Percentiles rank a stretch among this genome's conserved stretches.
These are phyloP conservation scores for Claviceps sp. DNA, from an alignment of 2,329 filamentous ascomycete species.

Conservation along the genomic window DNA sequence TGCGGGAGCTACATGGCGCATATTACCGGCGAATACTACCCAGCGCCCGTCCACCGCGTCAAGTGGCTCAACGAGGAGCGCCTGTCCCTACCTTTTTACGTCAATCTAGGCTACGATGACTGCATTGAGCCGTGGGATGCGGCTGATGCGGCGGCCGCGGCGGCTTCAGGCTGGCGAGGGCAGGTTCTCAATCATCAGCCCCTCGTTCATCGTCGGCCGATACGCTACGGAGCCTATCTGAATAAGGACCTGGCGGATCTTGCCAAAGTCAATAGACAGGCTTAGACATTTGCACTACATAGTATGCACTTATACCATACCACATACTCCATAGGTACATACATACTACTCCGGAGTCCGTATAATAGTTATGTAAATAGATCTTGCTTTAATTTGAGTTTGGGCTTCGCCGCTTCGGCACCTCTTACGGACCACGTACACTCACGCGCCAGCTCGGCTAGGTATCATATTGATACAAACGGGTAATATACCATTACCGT, in stretches of 20 bases:
- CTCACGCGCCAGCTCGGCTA: no score
- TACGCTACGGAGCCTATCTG: neutral
- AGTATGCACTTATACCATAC: no score
- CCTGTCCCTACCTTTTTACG: constrained; percentile 7
- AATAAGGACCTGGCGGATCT: neutral
- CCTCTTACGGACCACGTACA: no score
- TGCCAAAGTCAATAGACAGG: neutral
- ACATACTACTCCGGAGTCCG: no score
- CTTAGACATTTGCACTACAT: neutral
- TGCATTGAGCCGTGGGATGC: constrained; percentile 5
- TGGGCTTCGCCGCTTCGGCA: no score
- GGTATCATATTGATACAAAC: no score
- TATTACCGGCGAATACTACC: constrained; percentile 6
- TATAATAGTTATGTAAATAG: no score
- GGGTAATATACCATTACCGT: no score
- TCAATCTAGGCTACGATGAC: constrained; percentile 6
- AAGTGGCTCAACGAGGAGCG: constrained; percentile 7
- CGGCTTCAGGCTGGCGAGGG: no score
- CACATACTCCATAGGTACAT: no score
- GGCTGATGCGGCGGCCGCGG: neutral
- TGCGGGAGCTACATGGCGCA: constrained; percentile 8
- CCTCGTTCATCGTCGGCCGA: neutral
- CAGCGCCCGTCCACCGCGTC: constrained; percentile 7
- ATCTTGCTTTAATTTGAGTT: no score
- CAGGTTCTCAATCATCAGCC: no score